Percentiles rank a stretch among this genome's conserved stretches.
Evolutionary conservation across 768 basidiomycete species (phyloP).

Genomic region (Paxillus involutus): DNA sequence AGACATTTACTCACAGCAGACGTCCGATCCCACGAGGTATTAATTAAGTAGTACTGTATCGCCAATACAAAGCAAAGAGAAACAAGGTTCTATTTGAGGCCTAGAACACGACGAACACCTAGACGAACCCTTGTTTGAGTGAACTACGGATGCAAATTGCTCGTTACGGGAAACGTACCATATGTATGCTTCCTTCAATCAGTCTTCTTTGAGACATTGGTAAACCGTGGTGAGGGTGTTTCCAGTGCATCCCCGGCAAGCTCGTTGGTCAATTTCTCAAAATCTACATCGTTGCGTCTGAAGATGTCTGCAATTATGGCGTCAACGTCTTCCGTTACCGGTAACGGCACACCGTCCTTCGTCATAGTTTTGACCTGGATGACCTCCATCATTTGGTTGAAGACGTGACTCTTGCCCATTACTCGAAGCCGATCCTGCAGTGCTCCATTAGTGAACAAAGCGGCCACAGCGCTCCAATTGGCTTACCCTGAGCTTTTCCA

Average conservation of each 20-base stretch:
- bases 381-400: conserved; percentile 33
- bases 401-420: conserved; percentile 32
- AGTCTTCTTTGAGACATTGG: conserved; percentile 25
- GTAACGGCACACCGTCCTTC: conserved; percentile 18
- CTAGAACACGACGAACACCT: not conserved
- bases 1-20: no score
- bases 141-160: no score
- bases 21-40: no score
- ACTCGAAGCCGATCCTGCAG: conserved; percentile 24
- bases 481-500: conserved; percentile 30
- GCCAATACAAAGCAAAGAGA: not conserved
- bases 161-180: not conserved
- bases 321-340: conserved; percentile 31
- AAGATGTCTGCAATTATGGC: conserved; percentile 32
- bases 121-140: no score
- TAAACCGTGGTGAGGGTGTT: conserved; percentile 22
- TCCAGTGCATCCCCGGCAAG: conserved; percentile 12
- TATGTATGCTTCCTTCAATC: conserved; percentile 15
- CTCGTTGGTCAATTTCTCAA: conserved; percentile 27
- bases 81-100: not conserved
- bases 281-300: conserved; percentile 30
- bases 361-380: conserved; percentile 31
- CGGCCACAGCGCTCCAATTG: not conserved
- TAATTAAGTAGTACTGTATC: no score
- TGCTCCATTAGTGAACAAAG: not conserved